Base-by-base conservation (phyloP, 768 basidiomycete species). In the Suillus placidus region DNA sequence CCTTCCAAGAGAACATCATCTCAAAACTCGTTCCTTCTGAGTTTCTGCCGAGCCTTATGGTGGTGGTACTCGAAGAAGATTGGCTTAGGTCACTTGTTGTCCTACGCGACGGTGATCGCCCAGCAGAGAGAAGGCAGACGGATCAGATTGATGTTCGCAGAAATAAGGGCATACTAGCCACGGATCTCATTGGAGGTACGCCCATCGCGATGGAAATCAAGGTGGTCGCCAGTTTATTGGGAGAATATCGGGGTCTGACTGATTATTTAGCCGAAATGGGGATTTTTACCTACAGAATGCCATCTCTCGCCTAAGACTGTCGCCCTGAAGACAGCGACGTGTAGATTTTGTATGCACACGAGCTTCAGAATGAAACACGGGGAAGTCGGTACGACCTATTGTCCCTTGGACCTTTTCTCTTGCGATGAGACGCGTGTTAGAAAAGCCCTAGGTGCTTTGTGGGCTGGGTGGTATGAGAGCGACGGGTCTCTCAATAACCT, bases 321-420 rank as follows among this genome's bases (percentile, higher is more conserved):
- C 16, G 66, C 71, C 1, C 77, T 87, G 69, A 98, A 98, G 81
- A 81, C 81, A 8, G 78, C 76, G 45, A 89, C 91, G 18, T 97
- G 95, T 80, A 86, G 97, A 68, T 96, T 94, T 76, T 95, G 94
- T 75, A 92, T 98, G 90, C 94, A 98, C 75, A 81, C 87, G 2
- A 81, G 86, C 66, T 72, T 88, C 71, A 87, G 81, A 73, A 71
- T 74, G 30, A 70, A 74, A 40, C 71, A 79, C 38, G 63, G 67
- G 35, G 69, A 71, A 60, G 74, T 80, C 30, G 72, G 81, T 20
- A 78, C 79, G 7, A 68, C 67, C 12, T 99, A 94, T 76, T 96
- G 95, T 74, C 96, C 97, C 4, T 80, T 99, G 64, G 97, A 99
- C 77, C 81, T 99, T 26, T 98, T 88, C 76, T 96, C 95, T 18